Base-by-base conservation (phyloP, 1,284 basidiomycete species). In the Ustilago bromivora region DNA sequence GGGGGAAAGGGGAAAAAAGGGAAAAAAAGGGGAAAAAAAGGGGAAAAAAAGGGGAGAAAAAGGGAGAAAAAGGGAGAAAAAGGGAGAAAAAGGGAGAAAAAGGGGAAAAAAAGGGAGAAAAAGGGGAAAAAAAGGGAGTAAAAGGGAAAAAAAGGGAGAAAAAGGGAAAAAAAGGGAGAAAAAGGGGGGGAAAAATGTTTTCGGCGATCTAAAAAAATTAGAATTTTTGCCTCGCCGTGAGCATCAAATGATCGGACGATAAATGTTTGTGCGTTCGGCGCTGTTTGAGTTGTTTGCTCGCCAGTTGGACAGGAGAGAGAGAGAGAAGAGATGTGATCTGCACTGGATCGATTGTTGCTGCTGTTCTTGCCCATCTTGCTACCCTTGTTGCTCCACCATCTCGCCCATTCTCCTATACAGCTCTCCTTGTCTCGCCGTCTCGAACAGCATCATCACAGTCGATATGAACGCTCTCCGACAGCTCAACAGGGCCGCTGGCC, bases 381-480 rank as follows among this genome's bases (percentile, higher is more conserved):
- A 51, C 19, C 54, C 51, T 56, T 35, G 52, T 51, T 47, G 49
- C 41, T 38, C 36, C 58, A 63, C 41, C 67, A 53, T 61, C 58
- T 60, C 62, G 15, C 51, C 57, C 49, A 60, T 17, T 61, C 43
- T 46, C 71, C 66, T 67, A 66, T 54, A 38, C 40, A 36, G 57
- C 63, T 73, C 61, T 60, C 53, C 41, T 58, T 34, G 32, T 23
- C 31, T 23, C 47, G 28, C 17, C 54, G 36, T 56, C 61, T 51
- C 36, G 57, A 43, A 52, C 66, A 69, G 66, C 68, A 65, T 28
- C 64, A 64, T n/a, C 64, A 62, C 31, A 62, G 40, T 41, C 40
- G 66, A 55, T 15, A 78, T 78, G 76, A 78, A 78, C 76, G 32
- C 76, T 57, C 71, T 78, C 43, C 71, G 68, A 63, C 67, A 74